A percentile compares a stretch with the other conserved stretches of the same genome.
These are phyloP conservation scores for Saprolegnia diclina DNA, from an alignment of 352 stramenopile species.

Conservation along the genomic window DNA sequence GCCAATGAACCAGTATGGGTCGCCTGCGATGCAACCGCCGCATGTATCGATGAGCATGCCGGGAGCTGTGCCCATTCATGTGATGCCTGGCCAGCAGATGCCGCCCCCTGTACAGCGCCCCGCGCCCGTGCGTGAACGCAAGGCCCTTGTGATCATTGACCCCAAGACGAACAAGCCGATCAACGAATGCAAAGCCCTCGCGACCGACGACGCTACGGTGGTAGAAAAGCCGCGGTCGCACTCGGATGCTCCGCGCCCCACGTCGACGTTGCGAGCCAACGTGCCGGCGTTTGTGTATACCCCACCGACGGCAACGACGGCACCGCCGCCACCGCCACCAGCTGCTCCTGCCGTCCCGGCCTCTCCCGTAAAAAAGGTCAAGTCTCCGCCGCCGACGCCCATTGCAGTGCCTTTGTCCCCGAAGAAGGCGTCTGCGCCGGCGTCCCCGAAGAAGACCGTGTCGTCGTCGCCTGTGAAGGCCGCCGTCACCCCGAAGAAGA, in stretches of 20 bases:
- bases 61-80: background rate
- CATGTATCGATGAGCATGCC: conserved; percentile 20
- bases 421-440: conserved; percentile 27
- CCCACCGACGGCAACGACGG: background rate
- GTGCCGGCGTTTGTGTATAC: background rate
- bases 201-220: conserved; percentile 29
- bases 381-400: conserved; percentile 10
- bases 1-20: conserved; percentile 5
- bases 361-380: conserved; percentile 27
- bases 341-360: background rate
- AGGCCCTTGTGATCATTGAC: conserved; percentile 46
- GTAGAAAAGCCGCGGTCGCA: background rate
- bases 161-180: conserved; percentile 46
- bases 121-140: conserved; percentile 43
- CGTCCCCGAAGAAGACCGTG: conserved; percentile 31
- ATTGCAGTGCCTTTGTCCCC: conserved; percentile 26
- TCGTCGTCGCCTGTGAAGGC: conserved; percentile 11
- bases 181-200: conserved; percentile 28
- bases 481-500: background rate
- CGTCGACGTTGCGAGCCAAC: conserved; percentile 15
- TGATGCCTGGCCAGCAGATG: background rate
- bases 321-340: background rate
- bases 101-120: background rate
- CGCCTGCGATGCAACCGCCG: background rate
- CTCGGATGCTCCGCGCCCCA: background rate